phyloP scores from a whole-genome alignment of 768 basidiomycete species.

The Antrodiella citrinella region DNA sequence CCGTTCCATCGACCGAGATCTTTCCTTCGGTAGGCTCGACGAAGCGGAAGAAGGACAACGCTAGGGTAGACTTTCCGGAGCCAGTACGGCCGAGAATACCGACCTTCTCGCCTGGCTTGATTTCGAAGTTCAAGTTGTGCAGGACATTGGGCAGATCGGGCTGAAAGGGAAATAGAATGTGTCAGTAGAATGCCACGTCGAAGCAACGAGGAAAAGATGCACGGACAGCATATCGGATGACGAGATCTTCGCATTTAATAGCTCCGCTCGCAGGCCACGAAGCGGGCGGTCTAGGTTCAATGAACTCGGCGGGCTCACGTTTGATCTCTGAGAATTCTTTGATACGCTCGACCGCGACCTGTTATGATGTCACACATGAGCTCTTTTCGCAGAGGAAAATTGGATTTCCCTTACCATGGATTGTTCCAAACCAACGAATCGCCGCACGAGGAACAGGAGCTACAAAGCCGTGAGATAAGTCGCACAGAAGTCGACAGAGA shows the following conservation, averaged over 20 bases:
- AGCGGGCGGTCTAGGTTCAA: constrained; percentile 75
- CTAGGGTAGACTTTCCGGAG: constrained; percentile 71
- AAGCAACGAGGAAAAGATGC: neutral
- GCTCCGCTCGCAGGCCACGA: constrained; percentile 72
- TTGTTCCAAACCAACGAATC: constrained; percentile 85
- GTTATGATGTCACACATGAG: neutral
- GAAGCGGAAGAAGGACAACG: constrained; percentile 82
- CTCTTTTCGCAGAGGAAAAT: neutral
- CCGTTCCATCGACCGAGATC: constrained; percentile 70
- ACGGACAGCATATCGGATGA: constrained; percentile 72
- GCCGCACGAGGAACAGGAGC: constrained; percentile 61
- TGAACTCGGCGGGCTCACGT: constrained; percentile 74
- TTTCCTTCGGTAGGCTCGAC: constrained; percentile 78
- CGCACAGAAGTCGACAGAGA: neutral
- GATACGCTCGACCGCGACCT: constrained; percentile 83
- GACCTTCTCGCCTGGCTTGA: constrained; percentile 73
- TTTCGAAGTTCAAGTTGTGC: constrained; percentile 67
- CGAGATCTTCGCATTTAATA: constrained; percentile 65
- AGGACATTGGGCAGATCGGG: constrained; percentile 84
- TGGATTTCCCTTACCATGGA: constrained; percentile 57
- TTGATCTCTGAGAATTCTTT: constrained; percentile 83
- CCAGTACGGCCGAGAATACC: constrained; percentile 66
- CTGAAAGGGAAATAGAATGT: constrained; percentile 27
- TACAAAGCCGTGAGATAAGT: constrained; percentile 20
- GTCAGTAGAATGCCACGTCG: neutral